Evolutionary conservation across 148 eudicot species (phyloP), one percentile per base, ranked within the genome.

Genomic region (Rhododendron vialii): DNA sequence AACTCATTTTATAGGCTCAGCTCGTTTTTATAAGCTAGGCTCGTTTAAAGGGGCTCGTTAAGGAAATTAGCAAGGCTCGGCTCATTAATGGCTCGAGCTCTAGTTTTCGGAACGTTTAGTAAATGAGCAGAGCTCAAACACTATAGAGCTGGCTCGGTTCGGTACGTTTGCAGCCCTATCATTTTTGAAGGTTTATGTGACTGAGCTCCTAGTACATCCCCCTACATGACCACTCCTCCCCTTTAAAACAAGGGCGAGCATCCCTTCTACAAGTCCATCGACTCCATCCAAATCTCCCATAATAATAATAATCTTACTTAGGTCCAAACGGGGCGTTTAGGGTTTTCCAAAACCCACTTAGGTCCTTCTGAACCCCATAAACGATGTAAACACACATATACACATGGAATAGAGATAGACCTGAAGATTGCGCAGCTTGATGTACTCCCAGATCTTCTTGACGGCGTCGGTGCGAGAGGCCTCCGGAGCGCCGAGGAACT

Each of bases 361-460:
- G n/a, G 79, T 2, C 24, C 9, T 51, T 26, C 2, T 78, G 6
- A 83, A 67, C 28, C 33, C 55, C 17, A 13, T 1, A 67, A 83
- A 38, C 53, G 43, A 9, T 38, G 43, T 24, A 9, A 17, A 41
- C 2, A 24, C 1, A 15, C 38, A n/a, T 26, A 67, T 26, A 83
- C 35, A 20, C 20, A 55, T 55, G 69, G 8, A n/a, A 15, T 5
- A 26, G 61, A 41, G 63, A 28, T 33, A 36, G 45, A 89, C 92
- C 90, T 91, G 92, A 22, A 91, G 92, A 76, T 89, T 83, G 86
- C 88, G 82, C 71, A 73, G 83, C 80, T 89, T 91, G 82, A 91
- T 87, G 45, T 91, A 81, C 4, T 86, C 92, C 92, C 92, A 91
- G 79, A 91, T 45, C 85, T 88, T 88, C 89, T 89, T 91, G 33